A percentile compares a stretch with the other conserved stretches of the same genome.
These are phyloP conservation scores for Lipomyces lipofer DNA, from an alignment of 805 yeast genomes.

Conservation along the genomic window DNA sequence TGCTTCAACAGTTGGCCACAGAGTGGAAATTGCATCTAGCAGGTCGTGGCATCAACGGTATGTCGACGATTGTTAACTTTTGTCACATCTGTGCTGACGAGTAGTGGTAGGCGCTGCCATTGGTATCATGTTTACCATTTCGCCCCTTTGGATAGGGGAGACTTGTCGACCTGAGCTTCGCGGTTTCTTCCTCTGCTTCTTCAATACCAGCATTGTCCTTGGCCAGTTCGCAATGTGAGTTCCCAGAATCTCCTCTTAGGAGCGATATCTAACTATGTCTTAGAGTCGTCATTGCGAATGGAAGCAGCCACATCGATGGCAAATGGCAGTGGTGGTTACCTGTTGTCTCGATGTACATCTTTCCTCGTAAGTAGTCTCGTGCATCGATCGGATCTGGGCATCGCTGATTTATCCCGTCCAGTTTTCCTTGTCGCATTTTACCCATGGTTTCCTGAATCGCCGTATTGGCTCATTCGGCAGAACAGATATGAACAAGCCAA, in stretches of 20 bases:
- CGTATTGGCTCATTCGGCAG: conserved; percentile 75
- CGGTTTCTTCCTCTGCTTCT: background rate
- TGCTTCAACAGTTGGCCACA: background rate
- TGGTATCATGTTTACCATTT: background rate
- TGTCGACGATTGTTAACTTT: background rate
- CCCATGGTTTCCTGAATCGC: conserved; percentile 82
- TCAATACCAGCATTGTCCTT: background rate
- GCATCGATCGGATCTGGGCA: too few species aligned
- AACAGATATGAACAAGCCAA: conserved; percentile 64
- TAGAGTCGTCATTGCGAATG: too few species aligned
- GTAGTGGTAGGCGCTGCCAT: background rate
- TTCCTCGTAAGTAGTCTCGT: too few species aligned
- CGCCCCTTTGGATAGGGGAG: background rate
- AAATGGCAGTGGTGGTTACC: too few species aligned
- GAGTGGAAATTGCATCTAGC: background rate
- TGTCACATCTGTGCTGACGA: background rate
- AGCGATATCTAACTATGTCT: too few species aligned
- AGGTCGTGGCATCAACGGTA: background rate
- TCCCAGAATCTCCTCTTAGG: conserved; percentile 90
- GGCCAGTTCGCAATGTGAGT: conserved; percentile 13
- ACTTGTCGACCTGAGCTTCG: background rate
- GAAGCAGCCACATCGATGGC: too few species aligned
- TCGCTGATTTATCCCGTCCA: too few species aligned
- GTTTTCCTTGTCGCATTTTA: conserved; percentile 72
- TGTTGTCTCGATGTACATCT: too few species aligned